phyloP scores from a whole-genome alignment of 495 filamentous ascomycete species.

The Aspergillus nanangensis region DNA sequence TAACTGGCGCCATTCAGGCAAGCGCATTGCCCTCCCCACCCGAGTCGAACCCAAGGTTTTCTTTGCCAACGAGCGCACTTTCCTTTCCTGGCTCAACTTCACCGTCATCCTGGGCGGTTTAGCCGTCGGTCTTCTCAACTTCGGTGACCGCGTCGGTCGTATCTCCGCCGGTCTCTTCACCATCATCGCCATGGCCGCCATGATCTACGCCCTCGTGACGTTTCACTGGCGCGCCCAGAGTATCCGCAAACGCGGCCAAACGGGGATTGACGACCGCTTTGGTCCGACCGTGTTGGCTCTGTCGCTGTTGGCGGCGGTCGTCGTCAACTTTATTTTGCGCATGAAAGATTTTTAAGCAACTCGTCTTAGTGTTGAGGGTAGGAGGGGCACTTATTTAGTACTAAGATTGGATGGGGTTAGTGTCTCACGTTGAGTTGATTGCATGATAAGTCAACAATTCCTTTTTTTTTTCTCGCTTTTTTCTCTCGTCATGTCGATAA shows the following conservation, averaged over 20 bases:
- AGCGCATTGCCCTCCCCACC: conserved; percentile 95
- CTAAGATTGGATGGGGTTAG: no score
- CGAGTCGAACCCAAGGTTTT: conserved; percentile 99
- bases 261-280: conserved; percentile 92
- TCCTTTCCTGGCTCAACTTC: conserved; percentile 99
- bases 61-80: conserved; percentile 99
- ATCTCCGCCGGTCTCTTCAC: conserved; percentile 94
- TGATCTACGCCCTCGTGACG: conserved; percentile 91
- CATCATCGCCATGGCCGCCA: conserved; percentile 86
- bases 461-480: no score
- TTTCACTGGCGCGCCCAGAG: conserved; percentile 97
- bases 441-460: no score
- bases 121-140: conserved; percentile 94
- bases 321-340: conserved; percentile 91
- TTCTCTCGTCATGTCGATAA: no score
- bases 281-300: conserved; percentile 87
- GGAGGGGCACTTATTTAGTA: no score
- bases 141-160: conserved; percentile 87
- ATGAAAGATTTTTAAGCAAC: conserved; percentile 55
- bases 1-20: conserved; percentile 53
- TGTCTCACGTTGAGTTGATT: no score
- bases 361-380: no score
- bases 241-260: conserved; percentile 85
- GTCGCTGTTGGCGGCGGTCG: conserved; percentile 75
- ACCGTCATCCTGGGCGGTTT: conserved; percentile 95